Conservation (phyloP, 768 basidiomycete genomes). For the Paxillus ammoniavirescens region DNA sequence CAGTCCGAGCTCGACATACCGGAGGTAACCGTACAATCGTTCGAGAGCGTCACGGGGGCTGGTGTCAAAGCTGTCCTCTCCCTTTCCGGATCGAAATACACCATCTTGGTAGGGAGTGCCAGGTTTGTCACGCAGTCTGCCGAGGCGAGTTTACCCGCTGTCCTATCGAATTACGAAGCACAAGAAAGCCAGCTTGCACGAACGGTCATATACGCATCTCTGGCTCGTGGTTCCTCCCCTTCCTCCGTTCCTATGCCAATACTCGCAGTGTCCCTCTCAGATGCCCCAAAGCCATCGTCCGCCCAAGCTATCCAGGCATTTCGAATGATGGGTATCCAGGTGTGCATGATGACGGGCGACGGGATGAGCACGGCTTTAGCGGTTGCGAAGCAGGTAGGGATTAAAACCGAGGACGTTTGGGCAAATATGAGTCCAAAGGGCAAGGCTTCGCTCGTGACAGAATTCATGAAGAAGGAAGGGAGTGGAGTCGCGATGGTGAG, state of each 20-base stretch:
- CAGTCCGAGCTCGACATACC: slow-evolving; percentile 40
- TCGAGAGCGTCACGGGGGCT: slow-evolving; percentile 87
- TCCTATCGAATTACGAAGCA: slow-evolving; percentile 62
- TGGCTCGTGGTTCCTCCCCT: slow-evolving; percentile 41
- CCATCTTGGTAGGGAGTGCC: slow-evolving; percentile 73
- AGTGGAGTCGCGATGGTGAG: slow-evolving; percentile 89
- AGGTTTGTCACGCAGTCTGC: slow-evolving; percentile 63
- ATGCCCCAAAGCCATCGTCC: slow-evolving; percentile 84
- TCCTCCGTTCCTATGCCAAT: slow-evolving; percentile 52
- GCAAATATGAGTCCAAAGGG: slow-evolving; percentile 94
- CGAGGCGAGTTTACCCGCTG: slow-evolving; percentile 51
- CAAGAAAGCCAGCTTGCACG: slow-evolving; percentile 72
- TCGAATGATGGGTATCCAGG: slow-evolving; percentile 86
- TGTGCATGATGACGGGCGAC: slow-evolving; percentile 94
- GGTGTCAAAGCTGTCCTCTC: slow-evolving; percentile 76
- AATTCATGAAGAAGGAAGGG: slow-evolving; percentile 69
- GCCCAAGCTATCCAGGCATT: slow-evolving; percentile 78
- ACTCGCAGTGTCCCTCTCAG: slow-evolving; percentile 82
- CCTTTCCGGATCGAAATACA: slow-evolving; percentile 51
- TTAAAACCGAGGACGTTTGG: slow-evolving; percentile 79
- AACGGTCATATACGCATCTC: slow-evolving; percentile 84
- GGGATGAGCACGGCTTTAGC: slow-evolving; percentile 81
- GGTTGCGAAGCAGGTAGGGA: slow-evolving; percentile 88
- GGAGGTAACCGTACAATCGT: slow-evolving; percentile 59
- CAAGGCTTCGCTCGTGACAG: slow-evolving; percentile 82